Evolutionary conservation across 148 eudicot species (phyloP), one percentile per base, ranked within the genome.

Genomic region (Dianthus caryophyllus): DNA sequence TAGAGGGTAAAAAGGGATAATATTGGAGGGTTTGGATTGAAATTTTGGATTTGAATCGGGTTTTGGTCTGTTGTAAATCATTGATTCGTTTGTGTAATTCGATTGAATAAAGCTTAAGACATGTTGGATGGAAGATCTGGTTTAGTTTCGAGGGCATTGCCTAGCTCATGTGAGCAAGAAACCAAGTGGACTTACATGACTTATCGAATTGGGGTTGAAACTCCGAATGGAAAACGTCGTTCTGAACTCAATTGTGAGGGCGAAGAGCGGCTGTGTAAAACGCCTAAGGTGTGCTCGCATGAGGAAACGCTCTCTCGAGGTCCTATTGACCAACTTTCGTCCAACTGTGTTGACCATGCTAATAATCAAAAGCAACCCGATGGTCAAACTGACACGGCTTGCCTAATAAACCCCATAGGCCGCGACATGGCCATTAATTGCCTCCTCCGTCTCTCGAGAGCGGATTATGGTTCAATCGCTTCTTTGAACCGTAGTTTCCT

Each of bases 91-190:
- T 61, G 50, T 67, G 71, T 68, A 15, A 47, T 69, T 65, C 60
- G 66, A 51, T 38, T 55, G 69, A 63, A 54, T 57, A 63, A 44
- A 63, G 7, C 38, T 57, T 52, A 29, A 78, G 84, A 78, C 26
- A 88, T 88, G 90, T 78, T 91, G 82, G 91, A 86, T 48, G 97
- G 87, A 13, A 69, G 87, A 47, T 73, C 86, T 33, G 81, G 78
- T 74, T 39, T 91, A 71, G 81, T 88, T 33, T 83, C 89, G 9
- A 80, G 91, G 70, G 81, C 76, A 66, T 88, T 83, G 66, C 81
- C 74, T 1, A 75, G 79, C 62, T 77, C 81, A 66, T 81, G 85
- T 70, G 88, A 83, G 69, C 78, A 64, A 44, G 85, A 84, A 29
- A 59, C 62, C 65, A 74, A 66, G 74, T 79, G 88, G 89, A 48